These are phyloP conservation scores for Lanzia echinophila DNA, from an alignment of 2,329 filamentous ascomycete genomes.

Conservation along the genomic window DNA sequence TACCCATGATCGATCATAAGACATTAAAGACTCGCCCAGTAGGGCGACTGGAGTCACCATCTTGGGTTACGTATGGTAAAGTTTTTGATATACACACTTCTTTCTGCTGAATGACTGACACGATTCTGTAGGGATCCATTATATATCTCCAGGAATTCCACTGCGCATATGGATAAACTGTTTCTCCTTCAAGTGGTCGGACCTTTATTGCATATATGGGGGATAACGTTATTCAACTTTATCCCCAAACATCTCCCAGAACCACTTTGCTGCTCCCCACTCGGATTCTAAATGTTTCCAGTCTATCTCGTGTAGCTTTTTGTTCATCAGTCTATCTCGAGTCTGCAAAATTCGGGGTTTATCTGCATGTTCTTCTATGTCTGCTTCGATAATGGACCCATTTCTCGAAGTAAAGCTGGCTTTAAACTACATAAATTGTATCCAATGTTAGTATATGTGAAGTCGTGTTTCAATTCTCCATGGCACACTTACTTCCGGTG, in stretches of 20 bases:
- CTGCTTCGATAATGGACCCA: slow-evolving; percentile 19
- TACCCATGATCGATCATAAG: too few species aligned
- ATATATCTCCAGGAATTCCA: too few species aligned
- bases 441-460: slow-evolving; percentile 6
- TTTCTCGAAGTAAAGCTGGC: slow-evolving; percentile 19
- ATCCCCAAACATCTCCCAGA: neutral
- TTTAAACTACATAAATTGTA: slow-evolving; percentile 12
- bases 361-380: slow-evolving; percentile 2
- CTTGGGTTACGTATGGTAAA: too few species aligned
- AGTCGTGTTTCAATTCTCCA: neutral
- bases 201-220: too few species aligned
- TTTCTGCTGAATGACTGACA: too few species aligned
- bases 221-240: neutral
- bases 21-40: too few species aligned
- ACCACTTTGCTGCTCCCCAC: neutral
- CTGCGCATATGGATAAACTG: too few species aligned
- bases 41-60: too few species aligned
- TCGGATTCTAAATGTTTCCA: slow-evolving; percentile 24
- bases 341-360: neutral
- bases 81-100: too few species aligned
- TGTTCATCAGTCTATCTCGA: neutral
- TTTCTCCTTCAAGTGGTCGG: too few species aligned
- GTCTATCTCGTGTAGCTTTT: slow-evolving; percentile 42
- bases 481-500: slow-evolving; percentile 3
- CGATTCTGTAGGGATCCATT: too few species aligned